Conservation (phyloP, 164 flowering plant genomes). For the Stephania cephalantha region DNA sequence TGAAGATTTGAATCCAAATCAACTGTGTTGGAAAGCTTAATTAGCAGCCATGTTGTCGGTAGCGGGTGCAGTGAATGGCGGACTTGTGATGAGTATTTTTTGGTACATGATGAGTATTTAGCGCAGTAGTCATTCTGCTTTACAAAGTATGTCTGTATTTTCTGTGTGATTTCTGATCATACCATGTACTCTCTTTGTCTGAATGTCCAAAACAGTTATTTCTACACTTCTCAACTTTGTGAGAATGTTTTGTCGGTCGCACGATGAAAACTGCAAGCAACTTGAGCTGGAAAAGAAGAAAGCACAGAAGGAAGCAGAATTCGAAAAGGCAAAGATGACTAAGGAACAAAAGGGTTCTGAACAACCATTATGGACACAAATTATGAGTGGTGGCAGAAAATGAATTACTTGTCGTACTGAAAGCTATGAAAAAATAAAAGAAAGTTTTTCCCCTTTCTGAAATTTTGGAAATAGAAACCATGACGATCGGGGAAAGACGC, state of each 20-base stretch:
- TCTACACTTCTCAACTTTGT: slow-evolving; percentile 71
- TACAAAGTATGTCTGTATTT: neutral
- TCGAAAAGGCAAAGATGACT: slow-evolving; percentile 37
- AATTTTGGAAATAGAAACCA: neutral
- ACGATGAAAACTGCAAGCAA: slow-evolving; percentile 82
- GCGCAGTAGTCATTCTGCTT: neutral
- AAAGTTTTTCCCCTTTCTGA: slow-evolving; percentile 4
- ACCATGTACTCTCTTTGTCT: neutral
- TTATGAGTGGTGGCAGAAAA: slow-evolving; percentile 22
- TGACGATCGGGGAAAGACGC: neutral
- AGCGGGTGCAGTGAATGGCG: too few relatives aligned
- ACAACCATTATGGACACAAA: slow-evolving; percentile 14
- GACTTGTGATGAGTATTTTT: neutral
- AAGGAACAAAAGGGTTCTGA: slow-evolving; percentile 28
- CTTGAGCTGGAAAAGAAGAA: slow-evolving; percentile 71
- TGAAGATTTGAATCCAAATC: too few relatives aligned
- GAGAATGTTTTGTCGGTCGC: slow-evolving; percentile 65
- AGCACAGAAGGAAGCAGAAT: slow-evolving; percentile 57
- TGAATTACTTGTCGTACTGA: slow-evolving; percentile 2
- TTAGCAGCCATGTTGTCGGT: too few relatives aligned
- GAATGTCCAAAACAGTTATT: slow-evolving; percentile 47
- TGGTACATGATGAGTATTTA: neutral
- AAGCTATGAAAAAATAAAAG: neutral
- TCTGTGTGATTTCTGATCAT: neutral
- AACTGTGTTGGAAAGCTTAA: too few relatives aligned